Percentiles rank a stretch among this genome's conserved stretches.
These are phyloP conservation scores for Russula lepida DNA, from an alignment of 768 basidiomycete genomes.

Conservation along the genomic window DNA sequence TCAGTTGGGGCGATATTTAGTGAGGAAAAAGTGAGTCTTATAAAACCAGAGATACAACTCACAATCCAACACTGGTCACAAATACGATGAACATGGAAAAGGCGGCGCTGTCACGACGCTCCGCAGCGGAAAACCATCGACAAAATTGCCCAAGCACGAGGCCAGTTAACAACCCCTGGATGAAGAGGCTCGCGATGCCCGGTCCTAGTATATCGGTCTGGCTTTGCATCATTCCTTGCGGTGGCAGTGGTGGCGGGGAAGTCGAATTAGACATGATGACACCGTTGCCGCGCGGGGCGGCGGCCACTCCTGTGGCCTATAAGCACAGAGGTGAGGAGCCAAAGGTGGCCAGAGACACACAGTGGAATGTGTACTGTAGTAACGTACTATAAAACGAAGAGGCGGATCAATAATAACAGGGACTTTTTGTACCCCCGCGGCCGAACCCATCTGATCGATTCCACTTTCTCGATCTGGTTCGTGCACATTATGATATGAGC, in stretches of 20 bases:
- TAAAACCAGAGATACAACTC: background rate
- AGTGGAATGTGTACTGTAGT: too few relatives aligned
- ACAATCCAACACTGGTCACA: constrained; percentile 9
- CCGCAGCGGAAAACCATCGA: constrained; percentile 1
- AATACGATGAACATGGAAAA: background rate
- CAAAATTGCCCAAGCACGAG: constrained; percentile 7
- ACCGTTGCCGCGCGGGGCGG: background rate
- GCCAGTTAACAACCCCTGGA: constrained; percentile 1
- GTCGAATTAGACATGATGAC: background rate
- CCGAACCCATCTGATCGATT: background rate
- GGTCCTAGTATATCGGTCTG: background rate
- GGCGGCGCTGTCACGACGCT: background rate
- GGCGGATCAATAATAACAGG: background rate
- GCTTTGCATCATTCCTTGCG: background rate
- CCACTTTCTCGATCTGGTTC: background rate
- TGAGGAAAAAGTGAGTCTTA: background rate
- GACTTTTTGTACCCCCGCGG: background rate
- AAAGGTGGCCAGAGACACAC: background rate
- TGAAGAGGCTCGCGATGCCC: background rate
- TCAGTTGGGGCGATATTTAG: background rate
- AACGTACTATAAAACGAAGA: background rate
- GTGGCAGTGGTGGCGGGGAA: background rate
- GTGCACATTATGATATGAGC: background rate
- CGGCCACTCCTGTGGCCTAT: background rate
- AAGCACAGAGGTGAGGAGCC: background rate